Conservation (phyloP, 2,329 filamentous ascomycete species). For the Claviceps sp. region DNA sequence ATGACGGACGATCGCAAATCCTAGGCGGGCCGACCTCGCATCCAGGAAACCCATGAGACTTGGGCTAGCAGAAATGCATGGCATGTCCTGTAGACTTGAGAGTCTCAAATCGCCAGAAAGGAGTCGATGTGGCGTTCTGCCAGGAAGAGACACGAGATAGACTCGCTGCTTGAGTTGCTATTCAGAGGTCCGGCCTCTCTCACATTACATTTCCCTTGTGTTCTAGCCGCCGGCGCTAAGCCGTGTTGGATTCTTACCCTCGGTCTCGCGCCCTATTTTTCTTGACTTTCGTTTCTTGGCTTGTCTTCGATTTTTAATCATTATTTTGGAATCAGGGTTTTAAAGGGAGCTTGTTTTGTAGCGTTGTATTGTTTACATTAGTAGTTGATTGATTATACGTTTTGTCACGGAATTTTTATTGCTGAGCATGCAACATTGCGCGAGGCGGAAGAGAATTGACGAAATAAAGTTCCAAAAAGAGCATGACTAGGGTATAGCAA, state of each 20-base stretch:
- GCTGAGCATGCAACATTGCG: background rate
- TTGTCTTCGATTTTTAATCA: background rate
- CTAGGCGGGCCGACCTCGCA: slow-evolving; percentile 10
- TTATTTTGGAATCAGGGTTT: background rate
- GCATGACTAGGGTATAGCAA: background rate
- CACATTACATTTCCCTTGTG: too few species aligned
- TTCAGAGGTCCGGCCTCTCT: too few species aligned
- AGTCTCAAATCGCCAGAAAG: background rate
- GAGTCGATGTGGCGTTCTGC: too few species aligned
- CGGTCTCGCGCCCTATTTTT: background rate
- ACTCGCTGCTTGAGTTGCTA: too few species aligned
- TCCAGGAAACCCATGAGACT: background rate
- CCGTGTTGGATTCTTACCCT: background rate
- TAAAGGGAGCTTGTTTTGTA: background rate
- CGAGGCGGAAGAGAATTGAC: background rate
- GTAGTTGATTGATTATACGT: slow-evolving; percentile 1
- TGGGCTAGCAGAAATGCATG: background rate
- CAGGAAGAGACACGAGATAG: too few species aligned
- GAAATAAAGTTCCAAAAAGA: background rate
- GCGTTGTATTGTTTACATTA: slow-evolving; percentile 1
- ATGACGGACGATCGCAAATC: slow-evolving; percentile 36
- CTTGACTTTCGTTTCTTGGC: background rate
- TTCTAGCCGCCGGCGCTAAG: too few species aligned
- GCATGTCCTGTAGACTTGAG: background rate
- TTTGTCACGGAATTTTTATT: background rate